Conservation (phyloP, 352 stramenopile species). For the Phytophthora quininea region DNA sequence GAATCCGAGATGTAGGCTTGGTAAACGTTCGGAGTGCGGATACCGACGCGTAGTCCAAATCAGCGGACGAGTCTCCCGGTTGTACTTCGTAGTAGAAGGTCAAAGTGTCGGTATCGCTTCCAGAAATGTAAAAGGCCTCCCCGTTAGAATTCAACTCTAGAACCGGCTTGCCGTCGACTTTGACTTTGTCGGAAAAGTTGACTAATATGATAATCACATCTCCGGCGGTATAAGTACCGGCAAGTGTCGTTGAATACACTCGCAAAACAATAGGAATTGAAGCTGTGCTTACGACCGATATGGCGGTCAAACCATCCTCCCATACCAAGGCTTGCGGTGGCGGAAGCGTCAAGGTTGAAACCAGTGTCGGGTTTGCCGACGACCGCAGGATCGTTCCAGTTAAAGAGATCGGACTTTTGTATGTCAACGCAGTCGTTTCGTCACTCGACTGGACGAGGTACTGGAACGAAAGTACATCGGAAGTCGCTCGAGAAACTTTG, state of each 20-base stretch:
- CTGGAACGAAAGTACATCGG: constrained; percentile 54
- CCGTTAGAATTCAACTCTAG: constrained; percentile 78
- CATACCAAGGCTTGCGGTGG: constrained; percentile 9
- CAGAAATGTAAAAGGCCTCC: constrained; percentile 51
- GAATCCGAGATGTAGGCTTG: constrained; percentile 26
- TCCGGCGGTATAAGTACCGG: constrained; percentile 65
- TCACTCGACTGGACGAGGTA: constrained; percentile 61
- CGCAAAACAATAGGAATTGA: constrained; percentile 42
- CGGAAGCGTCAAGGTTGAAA: constrained; percentile 38
- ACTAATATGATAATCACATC: constrained; percentile 68
- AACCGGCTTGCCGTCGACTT: constrained; percentile 53
- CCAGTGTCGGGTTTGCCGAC: constrained; percentile 38
- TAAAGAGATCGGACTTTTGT: constrained; percentile 37
- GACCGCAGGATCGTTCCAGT: constrained; percentile 50
- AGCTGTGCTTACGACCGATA: constrained; percentile 42
- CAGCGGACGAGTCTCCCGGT: constrained; percentile 36
- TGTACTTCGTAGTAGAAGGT: constrained; percentile 75
- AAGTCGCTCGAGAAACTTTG: constrained; percentile 35
- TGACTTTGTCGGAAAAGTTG: constrained; percentile 53
- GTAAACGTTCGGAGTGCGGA: constrained; percentile 45
- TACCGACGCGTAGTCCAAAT: constrained; percentile 64
- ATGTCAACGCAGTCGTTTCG: constrained; percentile 26
- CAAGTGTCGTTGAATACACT: constrained; percentile 47
- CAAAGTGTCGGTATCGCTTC: constrained; percentile 50
- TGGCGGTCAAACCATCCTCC: constrained; percentile 7